A percentile compares a stretch with the other conserved stretches of the same genome.
phyloP scores from a whole-genome alignment of 1,284 basidiomycete genomes.

The Cutaneotrichosporon sp. region DNA sequence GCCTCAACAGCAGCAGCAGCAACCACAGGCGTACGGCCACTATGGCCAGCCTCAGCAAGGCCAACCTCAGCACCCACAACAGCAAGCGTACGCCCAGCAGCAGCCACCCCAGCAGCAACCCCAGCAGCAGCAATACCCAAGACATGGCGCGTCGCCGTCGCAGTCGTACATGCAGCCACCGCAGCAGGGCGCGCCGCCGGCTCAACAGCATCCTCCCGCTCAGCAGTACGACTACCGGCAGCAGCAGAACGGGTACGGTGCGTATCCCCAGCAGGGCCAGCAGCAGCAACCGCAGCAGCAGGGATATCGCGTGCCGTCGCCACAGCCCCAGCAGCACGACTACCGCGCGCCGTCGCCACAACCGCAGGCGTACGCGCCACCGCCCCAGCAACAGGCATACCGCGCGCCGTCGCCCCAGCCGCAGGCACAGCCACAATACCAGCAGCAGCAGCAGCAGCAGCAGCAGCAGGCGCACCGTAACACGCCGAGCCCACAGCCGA shows the following conservation, averaged over 20 bases:
- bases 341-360: conserved; percentile 17
- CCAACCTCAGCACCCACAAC: neutral
- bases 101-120: conserved; percentile 16
- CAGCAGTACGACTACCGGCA: conserved; percentile 16
- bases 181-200: neutral
- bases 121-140: conserved; percentile 15
- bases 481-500: conserved; percentile 38
- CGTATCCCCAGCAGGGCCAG: neutral
- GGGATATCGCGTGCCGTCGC: conserved; percentile 5
- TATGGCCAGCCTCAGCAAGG: neutral
- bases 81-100: conserved; percentile 14
- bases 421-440: neutral
- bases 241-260: neutral
- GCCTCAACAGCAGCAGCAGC: conserved; percentile 35
- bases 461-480: conserved; percentile 19
- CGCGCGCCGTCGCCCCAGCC: conserved; percentile 3
- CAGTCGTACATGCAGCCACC: neutral
- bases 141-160: no score
- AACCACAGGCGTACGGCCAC: conserved; percentile 16
- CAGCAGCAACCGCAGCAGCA: no score
- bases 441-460: conserved; percentile 13
- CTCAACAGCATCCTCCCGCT: conserved; percentile 6
- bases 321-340: conserved; percentile 10
- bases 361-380: conserved; percentile 15
- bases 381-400: conserved; percentile 6